Percentiles rank a stretch among this genome's conserved stretches.
Evolutionary conservation across 2,329 filamentous ascomycete genomes (phyloP).

Genomic region (Botrytis byssoidea): DNA sequence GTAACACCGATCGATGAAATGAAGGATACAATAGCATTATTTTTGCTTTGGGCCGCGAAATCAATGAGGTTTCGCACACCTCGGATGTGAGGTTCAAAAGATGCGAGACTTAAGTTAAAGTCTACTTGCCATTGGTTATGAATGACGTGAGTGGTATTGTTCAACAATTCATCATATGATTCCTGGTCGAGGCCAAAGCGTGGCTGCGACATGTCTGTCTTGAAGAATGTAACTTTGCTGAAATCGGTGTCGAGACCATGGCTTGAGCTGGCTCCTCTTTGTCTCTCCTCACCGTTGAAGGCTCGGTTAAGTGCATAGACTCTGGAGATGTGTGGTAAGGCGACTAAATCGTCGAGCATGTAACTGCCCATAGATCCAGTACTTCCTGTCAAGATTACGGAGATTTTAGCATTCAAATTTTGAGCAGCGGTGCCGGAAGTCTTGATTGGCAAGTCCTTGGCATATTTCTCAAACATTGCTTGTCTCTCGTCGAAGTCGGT

Average conservation of each 20-base stretch:
- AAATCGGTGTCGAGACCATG: slow-evolving; percentile 43
- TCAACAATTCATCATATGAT: slow-evolving; percentile 22
- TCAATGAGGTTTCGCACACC: slow-evolving; percentile 43
- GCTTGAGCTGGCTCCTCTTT: slow-evolving; percentile 36
- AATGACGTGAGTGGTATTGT: slow-evolving; percentile 30
- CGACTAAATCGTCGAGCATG: slow-evolving; percentile 44
- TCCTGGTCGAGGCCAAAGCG: slow-evolving; percentile 47
- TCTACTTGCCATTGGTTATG: slow-evolving; percentile 43
- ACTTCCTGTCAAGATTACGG: slow-evolving; percentile 47
- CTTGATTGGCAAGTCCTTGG: slow-evolving; percentile 15
- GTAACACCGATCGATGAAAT: slow-evolving; percentile 30
- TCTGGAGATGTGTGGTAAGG: slow-evolving; percentile 40
- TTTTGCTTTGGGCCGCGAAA: slow-evolving; percentile 21
- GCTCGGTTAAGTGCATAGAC: slow-evolving; percentile 51
- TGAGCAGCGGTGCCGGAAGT: neutral
- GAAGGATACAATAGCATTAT: slow-evolving; percentile 34
- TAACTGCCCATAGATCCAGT: slow-evolving; percentile 52
- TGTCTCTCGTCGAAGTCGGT: slow-evolving; percentile 17
- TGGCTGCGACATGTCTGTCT: slow-evolving; percentile 48
- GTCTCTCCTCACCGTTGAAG: slow-evolving; percentile 22
- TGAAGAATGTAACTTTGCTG: slow-evolving; percentile 48
- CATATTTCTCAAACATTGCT: slow-evolving; percentile 25
- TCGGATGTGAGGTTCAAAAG: slow-evolving; percentile 42
- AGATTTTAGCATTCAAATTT: slow-evolving; percentile 14
- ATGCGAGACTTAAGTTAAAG: slow-evolving; percentile 39